Evolutionary conservation across 192 early-diverging fungal species (phyloP).

Genomic region (Coemansia sp.): DNA sequence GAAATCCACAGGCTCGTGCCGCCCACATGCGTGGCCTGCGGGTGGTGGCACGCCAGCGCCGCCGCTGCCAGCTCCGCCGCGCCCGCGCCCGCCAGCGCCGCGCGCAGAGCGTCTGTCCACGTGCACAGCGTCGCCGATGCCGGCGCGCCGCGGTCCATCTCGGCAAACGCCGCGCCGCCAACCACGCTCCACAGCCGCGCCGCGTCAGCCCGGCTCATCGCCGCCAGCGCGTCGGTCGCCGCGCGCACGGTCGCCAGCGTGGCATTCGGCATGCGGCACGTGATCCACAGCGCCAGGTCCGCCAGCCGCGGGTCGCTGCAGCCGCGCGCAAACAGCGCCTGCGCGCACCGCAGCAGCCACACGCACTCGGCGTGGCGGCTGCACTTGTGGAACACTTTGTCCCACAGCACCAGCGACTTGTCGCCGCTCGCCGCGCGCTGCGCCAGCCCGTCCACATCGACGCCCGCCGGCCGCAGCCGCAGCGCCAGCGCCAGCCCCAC

Average conservation of each 20-base stretch:
- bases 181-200: slow-evolving; percentile 24
- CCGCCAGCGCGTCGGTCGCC: slow-evolving; percentile 1
- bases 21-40: slow-evolving; percentile 17
- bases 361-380: slow-evolving; percentile 58
- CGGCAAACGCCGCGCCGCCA: slow-evolving; percentile 5
- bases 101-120: slow-evolving; percentile 29
- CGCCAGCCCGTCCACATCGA: slow-evolving; percentile 15
- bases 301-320: slow-evolving; percentile 30
- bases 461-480: slow-evolving; percentile 22
- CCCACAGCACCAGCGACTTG: slow-evolving; percentile 77
- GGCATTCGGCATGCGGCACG: slow-evolving; percentile 36
- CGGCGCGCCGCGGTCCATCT: slow-evolving; percentile 1
- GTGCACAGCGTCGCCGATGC: background rate
- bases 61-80: slow-evolving; percentile 48
- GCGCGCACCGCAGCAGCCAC: slow-evolving; percentile 67
- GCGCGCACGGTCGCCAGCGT: slow-evolving; percentile 7
- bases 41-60: slow-evolving; percentile 53
- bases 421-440: slow-evolving; percentile 50
- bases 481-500: slow-evolving; percentile 57
- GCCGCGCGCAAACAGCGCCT: slow-evolving; percentile 32
- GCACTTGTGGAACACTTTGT: slow-evolving; percentile 78
- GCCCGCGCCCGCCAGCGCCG: slow-evolving; percentile 7
- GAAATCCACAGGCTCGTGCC: slow-evolving; percentile 83
- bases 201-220: slow-evolving; percentile 20
- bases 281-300: slow-evolving; percentile 25